These are phyloP conservation scores for Mortierella sp. DNA, from an alignment of 371 early-diverging fungal species.

Conservation along the genomic window DNA sequence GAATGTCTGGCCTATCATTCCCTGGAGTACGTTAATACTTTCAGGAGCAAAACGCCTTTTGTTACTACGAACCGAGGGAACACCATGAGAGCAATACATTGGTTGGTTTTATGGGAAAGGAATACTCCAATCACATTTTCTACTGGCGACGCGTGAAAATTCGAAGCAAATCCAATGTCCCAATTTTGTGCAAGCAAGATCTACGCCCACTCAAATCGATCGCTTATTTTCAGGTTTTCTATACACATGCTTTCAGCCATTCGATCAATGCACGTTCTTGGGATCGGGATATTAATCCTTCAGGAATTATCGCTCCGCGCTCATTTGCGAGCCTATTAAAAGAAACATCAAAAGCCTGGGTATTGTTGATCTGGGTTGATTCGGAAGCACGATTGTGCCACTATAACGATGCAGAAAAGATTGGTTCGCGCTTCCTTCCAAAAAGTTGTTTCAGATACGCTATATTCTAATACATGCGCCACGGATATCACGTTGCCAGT, in stretches of 20 bases:
- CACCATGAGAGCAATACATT: no score
- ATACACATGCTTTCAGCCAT: background rate
- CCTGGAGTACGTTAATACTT: no score
- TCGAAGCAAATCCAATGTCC: background rate
- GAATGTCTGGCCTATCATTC: no score
- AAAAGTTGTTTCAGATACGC: background rate
- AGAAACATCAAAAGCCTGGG: background rate
- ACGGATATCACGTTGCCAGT: background rate
- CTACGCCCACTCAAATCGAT: no score
- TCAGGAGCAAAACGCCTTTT: no score
- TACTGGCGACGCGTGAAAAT: slow-evolving; percentile 1
- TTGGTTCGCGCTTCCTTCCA: background rate
- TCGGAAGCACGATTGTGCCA: background rate
- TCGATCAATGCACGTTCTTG: background rate
- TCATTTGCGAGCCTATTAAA: background rate
- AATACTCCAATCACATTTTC: background rate
- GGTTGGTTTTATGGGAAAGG: slow-evolving; percentile 1
- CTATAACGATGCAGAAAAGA: background rate
- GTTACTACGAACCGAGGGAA: no score
- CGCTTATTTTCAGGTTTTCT: background rate
- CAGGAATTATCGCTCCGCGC: background rate
- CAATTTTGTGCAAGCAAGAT: no score
- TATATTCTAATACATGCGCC: background rate
- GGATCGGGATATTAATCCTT: background rate
- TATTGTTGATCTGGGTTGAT: background rate